Conservation (phyloP, 306 rosid species). For the Fragaria nilgerrensis region DNA sequence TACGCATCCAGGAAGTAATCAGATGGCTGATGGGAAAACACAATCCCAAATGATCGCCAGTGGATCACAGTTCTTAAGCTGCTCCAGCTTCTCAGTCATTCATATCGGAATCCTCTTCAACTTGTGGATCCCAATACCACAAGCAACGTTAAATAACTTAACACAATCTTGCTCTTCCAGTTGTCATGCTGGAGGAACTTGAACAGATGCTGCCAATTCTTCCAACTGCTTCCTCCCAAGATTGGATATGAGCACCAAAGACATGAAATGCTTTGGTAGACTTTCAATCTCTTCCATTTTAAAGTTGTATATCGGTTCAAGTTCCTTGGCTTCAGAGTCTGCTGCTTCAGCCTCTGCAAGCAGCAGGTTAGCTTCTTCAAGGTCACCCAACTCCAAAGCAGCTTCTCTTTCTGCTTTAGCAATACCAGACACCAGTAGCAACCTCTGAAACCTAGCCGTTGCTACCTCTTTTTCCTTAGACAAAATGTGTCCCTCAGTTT, state of each 20-base stretch:
- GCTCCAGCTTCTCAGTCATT: constrained; percentile 16
- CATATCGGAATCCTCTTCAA: constrained; percentile 1
- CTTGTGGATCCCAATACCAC: constrained; percentile 9
- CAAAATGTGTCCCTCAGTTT: constrained; percentile 53
- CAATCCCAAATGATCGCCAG: neutral
- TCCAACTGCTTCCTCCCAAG: constrained; percentile 62
- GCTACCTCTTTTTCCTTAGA: constrained; percentile 74
- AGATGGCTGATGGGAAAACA: neutral
- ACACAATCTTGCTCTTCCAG: neutral
- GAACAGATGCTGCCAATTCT: constrained; percentile 46
- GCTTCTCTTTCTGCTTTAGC: constrained; percentile 68
- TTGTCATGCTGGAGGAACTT: constrained; percentile 14
- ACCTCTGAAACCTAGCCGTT: constrained; percentile 64
- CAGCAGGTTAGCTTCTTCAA: constrained; percentile 72
- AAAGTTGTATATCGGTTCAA: constrained; percentile 52
- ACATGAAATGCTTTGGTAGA: constrained; percentile 51
- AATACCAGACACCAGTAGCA: constrained; percentile 58
- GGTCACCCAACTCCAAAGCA: constrained; percentile 66
- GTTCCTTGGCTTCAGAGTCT: constrained; percentile 59
- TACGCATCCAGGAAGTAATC: neutral
- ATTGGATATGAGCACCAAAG: constrained; percentile 66
- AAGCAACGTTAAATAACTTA: neutral
- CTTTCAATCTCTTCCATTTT: constrained; percentile 47
- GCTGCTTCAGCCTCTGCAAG: constrained; percentile 81
- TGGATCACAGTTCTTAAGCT: neutral